Evolutionary conservation across 495 filamentous ascomycete genomes (phyloP).

Genomic region (Peziza echinospora): DNA sequence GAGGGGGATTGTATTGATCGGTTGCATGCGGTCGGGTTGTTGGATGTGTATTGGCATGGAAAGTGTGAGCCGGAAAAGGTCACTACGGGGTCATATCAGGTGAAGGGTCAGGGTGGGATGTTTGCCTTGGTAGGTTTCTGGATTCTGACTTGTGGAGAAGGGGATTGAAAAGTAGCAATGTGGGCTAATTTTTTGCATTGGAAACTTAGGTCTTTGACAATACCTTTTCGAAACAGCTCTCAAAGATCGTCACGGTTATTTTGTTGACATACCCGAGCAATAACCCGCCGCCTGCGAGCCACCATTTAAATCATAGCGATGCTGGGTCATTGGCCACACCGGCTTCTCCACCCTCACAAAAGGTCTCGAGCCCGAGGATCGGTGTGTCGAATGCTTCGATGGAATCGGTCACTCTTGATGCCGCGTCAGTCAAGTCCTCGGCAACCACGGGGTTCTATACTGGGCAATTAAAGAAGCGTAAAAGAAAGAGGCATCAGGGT

Average conservation of each 20-base stretch:
- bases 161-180: not conserved
- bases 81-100: constrained; percentile 74
- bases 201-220: constrained; percentile 60
- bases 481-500: constrained; percentile 80
- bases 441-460: constrained; percentile 42
- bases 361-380: constrained; percentile 20
- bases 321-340: constrained; percentile 21
- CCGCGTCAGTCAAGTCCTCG: constrained; percentile 21
- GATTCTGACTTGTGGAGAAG: no score
- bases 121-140: constrained; percentile 49
- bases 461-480: constrained; percentile 66
- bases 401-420: no score
- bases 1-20: constrained; percentile 40
- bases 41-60: constrained; percentile 68
- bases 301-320: constrained; percentile 40
- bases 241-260: constrained; percentile 86
- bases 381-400: constrained; percentile 17
- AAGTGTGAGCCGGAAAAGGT: constrained; percentile 94
- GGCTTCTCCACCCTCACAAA: constrained; percentile 11
- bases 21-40: constrained; percentile 63
- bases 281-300: constrained; percentile 54
- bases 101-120: constrained; percentile 60
- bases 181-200: no score
- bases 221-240: constrained; percentile 87
- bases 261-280: constrained; percentile 80